A percentile compares a stretch with the other conserved stretches of the same genome.
These are phyloP conservation scores for Pythium brachiatum DNA, from an alignment of 352 stramenopile species.

Conservation along the genomic window DNA sequence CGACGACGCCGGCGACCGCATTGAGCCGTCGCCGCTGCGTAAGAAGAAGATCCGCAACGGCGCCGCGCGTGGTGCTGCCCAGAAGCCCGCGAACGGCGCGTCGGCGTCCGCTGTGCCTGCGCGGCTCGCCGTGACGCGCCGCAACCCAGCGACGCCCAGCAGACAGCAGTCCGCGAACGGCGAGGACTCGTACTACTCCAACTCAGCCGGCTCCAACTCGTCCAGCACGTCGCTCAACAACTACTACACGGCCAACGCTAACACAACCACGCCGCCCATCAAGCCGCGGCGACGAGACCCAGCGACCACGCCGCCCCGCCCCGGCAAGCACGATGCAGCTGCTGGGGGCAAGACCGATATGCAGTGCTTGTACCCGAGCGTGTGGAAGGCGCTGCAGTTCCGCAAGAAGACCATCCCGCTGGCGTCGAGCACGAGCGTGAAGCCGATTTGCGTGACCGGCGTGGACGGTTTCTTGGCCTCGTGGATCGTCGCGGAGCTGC, in stretches of 20 bases:
- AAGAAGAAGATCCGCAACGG: conserved; percentile 27
- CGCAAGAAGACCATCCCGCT: conserved; percentile 82
- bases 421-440: conserved; percentile 65
- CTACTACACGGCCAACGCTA: conserved; percentile 26
- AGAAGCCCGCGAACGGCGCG: conserved; percentile 13
- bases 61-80: conserved; percentile 27
- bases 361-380: conserved; percentile 66
- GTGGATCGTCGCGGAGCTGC: conserved; percentile 83
- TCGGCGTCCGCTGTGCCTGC: conserved; percentile 20
- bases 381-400: conserved; percentile 82
- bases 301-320: neutral
- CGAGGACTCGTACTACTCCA: conserved; percentile 28
- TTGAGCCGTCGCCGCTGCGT: conserved; percentile 26
- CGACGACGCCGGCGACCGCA: conserved; percentile 35
- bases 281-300: conserved; percentile 25
- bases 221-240: conserved; percentile 24
- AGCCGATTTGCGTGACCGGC: conserved; percentile 84
- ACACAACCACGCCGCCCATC: conserved; percentile 17
- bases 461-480: conserved; percentile 84
- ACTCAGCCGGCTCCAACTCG: conserved; percentile 27
- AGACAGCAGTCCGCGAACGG: neutral
- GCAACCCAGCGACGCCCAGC: conserved; percentile 10
- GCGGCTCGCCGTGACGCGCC: conserved; percentile 18
- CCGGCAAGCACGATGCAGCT: conserved; percentile 5
- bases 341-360: conserved; percentile 21